These are phyloP conservation scores for Clonostachys byssicola DNA, from an alignment of 2,329 filamentous ascomycete genomes.

Conservation along the genomic window DNA sequence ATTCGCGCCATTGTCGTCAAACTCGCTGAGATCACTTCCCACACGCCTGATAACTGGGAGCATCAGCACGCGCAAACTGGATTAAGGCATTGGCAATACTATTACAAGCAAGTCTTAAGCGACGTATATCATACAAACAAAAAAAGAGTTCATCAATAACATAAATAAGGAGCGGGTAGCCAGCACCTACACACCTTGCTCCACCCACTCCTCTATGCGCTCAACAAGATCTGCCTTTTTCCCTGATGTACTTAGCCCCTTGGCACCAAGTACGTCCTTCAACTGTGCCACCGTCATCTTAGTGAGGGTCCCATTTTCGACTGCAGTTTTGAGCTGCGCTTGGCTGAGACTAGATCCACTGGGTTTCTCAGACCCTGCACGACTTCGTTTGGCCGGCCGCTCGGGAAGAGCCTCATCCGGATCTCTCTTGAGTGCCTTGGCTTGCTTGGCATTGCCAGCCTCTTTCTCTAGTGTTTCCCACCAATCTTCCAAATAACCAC, in stretches of 20 bases:
- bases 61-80: too few species aligned
- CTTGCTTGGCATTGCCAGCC: constrained; percentile 25
- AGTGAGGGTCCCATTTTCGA: constrained; percentile 39
- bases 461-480: constrained; percentile 62
- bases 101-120: too few species aligned
- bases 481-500: constrained; percentile 75
- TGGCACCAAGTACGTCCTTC: constrained; percentile 40
- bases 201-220: constrained; percentile 52
- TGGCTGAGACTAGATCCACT: constrained; percentile 30
- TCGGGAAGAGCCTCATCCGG: constrained; percentile 31
- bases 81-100: too few species aligned
- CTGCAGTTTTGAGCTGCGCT: constrained; percentile 38
- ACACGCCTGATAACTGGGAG: too few species aligned
- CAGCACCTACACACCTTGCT: constrained; percentile 18
- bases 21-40: too few species aligned
- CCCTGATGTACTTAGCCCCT: constrained; percentile 43
- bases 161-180: too few species aligned
- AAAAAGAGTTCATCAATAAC: too few species aligned
- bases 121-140: too few species aligned
- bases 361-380: constrained; percentile 19
- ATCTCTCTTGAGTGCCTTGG: constrained; percentile 46
- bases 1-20: too few species aligned
- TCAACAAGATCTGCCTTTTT: constrained; percentile 52
- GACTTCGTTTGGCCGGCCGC: constrained; percentile 41
- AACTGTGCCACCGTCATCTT: constrained; percentile 52